Base-by-base conservation (phyloP, 257 asterid species). In the Echium plantagineum region DNA sequence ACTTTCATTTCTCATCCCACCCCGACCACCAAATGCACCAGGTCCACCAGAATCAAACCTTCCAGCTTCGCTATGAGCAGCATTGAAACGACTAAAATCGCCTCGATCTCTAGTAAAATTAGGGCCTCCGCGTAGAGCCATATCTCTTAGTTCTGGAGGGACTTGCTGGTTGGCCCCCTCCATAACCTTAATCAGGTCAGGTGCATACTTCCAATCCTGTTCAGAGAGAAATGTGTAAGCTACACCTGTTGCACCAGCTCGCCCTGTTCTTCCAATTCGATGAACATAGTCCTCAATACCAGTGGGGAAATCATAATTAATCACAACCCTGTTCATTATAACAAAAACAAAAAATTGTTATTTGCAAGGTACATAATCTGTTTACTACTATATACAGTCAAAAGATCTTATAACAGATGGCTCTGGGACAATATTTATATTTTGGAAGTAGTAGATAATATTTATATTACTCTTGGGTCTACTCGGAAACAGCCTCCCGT, bases 261-360 rank as follows among this genome's bases (percentile, higher is more conserved):
- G 78, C 54, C 96, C 98, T 38, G 98, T 90, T 76, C 96, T 82
- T 72, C 98, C 98, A 60, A 90, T 90, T 53, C 96, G 94, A 61
- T 90, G 98, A 69, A 90, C 98, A 72, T 90, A 90, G 81, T 90
- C 98, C 69, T 90, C 98, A 53, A 90, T 64, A 54, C 98, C 98
- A 55, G 94, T 87, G 2, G 98, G 96, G 60, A 87, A 87, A 65
- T 87, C 98, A 57, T 81, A 87, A 69, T 87, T 90, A 73, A 87
- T 70, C 60, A 90, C 96, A 9, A 87, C 86, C 82, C 96, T 90
- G 88, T 69, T 60, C 68, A 30, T 47, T 15, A 21, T 21, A 16
- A 57, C 47, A 22, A 66, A 52, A 15, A 21, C n/a, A n/a, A 1
- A 55, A 52, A 60, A 49, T 18, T 13, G 49, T 42, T 42, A 42